phyloP scores from a whole-genome alignment of 2,329 filamentous ascomycete genomes.

The Ceratocystis cubensis region DNA sequence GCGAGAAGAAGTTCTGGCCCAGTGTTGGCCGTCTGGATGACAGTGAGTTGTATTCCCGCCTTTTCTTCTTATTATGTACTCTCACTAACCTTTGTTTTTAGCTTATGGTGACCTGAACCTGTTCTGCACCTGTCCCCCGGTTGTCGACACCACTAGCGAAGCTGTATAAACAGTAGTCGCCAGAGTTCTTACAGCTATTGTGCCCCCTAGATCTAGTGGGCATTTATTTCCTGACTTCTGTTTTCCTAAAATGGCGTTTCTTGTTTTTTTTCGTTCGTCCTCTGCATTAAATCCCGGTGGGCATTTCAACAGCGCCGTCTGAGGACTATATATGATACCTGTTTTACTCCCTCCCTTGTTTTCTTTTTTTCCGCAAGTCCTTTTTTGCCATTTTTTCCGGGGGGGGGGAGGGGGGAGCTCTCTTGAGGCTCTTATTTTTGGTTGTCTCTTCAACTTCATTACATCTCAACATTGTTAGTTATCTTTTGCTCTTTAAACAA shows the following conservation, averaged over 20 bases:
- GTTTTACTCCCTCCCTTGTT: neutral
- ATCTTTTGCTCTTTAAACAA: constrained; percentile 6
- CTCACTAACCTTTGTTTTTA: constrained; percentile 28
- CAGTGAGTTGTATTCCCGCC: constrained; percentile 41
- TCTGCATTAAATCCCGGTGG: constrained; percentile 6
- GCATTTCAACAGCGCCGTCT: constrained; percentile 15
- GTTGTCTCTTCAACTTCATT: neutral
- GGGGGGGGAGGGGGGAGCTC: too few relatives aligned
- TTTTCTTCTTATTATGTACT: neutral
- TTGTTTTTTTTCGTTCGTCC: constrained; percentile 16
- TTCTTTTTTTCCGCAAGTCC: neutral
- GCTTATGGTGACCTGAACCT: constrained; percentile 85
- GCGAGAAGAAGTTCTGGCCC: constrained; percentile 98
- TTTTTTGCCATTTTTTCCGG: neutral
- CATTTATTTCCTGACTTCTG: neutral
- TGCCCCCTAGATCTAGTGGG: neutral
- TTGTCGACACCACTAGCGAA: constrained; percentile 46
- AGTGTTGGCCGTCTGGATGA: constrained; percentile 77
- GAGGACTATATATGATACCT: constrained; percentile 5
- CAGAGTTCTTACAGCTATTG: neutral
- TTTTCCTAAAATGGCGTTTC: constrained; percentile 5
- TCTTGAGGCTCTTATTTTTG: neutral
- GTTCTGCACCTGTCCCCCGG: constrained; percentile 86
- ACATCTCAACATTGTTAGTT: constrained; percentile 9
- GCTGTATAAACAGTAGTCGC: constrained; percentile 14